phyloP scores from a whole-genome alignment of 805 yeast species.

The Lipomyces sp. region DNA sequence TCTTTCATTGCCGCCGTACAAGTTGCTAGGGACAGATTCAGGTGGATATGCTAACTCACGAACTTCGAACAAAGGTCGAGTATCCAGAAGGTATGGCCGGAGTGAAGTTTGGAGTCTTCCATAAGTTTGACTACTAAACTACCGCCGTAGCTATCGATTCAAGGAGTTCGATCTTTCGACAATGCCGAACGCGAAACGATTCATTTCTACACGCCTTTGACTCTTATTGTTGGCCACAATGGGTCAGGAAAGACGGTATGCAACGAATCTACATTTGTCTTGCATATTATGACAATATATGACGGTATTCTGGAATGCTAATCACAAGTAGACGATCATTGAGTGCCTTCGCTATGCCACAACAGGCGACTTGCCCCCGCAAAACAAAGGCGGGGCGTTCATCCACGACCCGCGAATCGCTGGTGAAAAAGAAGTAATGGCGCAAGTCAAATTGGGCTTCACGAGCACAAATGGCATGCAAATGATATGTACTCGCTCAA shows the following conservation, averaged over 20 bases:
- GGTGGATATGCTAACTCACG: background rate
- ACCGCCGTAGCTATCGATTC: constrained; percentile 63
- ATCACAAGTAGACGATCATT: constrained; percentile 63
- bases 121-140: background rate
- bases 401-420: constrained; percentile 74
- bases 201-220: constrained; percentile 86
- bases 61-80: background rate
- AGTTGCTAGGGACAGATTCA: background rate
- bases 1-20: background rate
- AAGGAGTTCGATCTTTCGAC: constrained; percentile 90
- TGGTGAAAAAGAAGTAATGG: constrained; percentile 76
- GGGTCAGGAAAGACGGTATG: constrained; percentile 88
- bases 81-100: background rate
- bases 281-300: background rate
- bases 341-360: constrained; percentile 94
- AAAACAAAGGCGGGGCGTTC: constrained; percentile 94
- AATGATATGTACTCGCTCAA: constrained; percentile 85
- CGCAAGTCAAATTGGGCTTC: constrained; percentile 89
- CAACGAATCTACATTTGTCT: background rate
- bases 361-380: constrained; percentile 95
- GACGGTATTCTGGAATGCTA: background rate
- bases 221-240: constrained; percentile 92
- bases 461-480: constrained; percentile 70
- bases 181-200: constrained; percentile 83
- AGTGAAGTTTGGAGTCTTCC: background rate